Base-by-base conservation (phyloP, 495 filamentous ascomycete genomes). In the Podospora fimiseda region DNA sequence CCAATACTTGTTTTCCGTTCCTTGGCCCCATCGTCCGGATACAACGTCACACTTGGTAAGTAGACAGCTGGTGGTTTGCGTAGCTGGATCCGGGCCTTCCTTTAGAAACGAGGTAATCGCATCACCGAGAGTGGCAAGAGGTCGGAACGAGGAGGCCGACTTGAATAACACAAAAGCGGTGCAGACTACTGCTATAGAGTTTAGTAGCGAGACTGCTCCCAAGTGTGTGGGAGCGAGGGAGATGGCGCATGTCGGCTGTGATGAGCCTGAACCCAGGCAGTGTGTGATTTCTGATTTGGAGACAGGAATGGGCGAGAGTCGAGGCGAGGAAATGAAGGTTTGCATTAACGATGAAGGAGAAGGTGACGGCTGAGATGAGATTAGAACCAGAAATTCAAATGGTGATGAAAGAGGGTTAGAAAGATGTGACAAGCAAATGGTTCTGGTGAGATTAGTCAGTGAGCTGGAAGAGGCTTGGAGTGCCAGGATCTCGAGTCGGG, bases 101-200 rank as follows among this genome's bases (percentile, higher is more conserved):
- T 53, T 58, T 42, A 76, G 69, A 51, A 74, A 76, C n/a, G 71
- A 75, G 44, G 60, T 52, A 52, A 76, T 68, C 24, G 74, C 64
- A 43, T 76, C 74, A 53, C 74, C 72, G 18, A 75, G 62, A 2
- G 72, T 75, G 6, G 60, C 67, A 19, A 76, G 66, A 8, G 72
- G 74, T 15, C 61, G 56, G 58, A 70, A 69, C 21, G 60, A 51
- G 13, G 52, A 53, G 6, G 52, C 36, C 16, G 60, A 65, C 23
- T 56, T 62, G 20, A 75, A 61, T 40, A 77, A 57, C 23, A 69
- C 59, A 9, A 60, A 13, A 38, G 63, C 63, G 54, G 68, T 61
- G 48, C 51, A 48, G 22, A 74, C 52, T 50, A 74, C 55, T 21
- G 61, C 56, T 22, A 70, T 55, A 24, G 73, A 59, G 52, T 75